These are phyloP conservation scores for Fraxinus albicans DNA, from an alignment of 305 asterid genomes.

Conservation along the genomic window DNA sequence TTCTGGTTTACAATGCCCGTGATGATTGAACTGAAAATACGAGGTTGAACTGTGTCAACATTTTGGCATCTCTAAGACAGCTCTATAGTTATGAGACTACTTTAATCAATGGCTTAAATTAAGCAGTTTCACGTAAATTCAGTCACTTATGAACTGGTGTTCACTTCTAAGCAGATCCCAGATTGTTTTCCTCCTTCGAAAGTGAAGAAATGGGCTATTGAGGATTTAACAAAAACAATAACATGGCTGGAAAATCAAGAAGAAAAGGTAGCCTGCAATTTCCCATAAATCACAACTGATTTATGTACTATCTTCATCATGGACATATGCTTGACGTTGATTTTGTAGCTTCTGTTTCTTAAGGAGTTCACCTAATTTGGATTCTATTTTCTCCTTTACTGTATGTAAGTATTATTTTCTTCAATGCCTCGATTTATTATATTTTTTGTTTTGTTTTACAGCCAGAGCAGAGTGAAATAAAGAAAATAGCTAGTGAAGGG, in stretches of 20 bases:
- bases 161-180: constrained; percentile 36
- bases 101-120: not conserved
- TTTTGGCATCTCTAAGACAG: not conserved
- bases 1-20: not conserved
- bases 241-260: constrained; percentile 88
- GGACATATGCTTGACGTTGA: constrained; percentile 18
- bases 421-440: not conserved
- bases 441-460: constrained; percentile 26
- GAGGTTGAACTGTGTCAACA: not conserved
- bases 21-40: not conserved
- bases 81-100: not conserved
- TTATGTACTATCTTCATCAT: constrained; percentile 5
- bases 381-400: not conserved
- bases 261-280: constrained; percentile 56
- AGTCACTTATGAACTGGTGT: constrained; percentile 21
- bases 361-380: not conserved
- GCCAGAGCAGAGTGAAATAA: constrained; percentile 68
- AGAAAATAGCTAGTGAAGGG: constrained; percentile 79
- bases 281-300: constrained; percentile 8
- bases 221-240: constrained; percentile 67
- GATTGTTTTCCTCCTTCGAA: constrained; percentile 54
- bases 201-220: constrained; percentile 82
- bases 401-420: not conserved
- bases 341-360: constrained; percentile 9
- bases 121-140: constrained; percentile 9